phyloP scores from a whole-genome alignment of 2,329 filamentous ascomycete genomes.

The Colletotrichum tabaci region DNA sequence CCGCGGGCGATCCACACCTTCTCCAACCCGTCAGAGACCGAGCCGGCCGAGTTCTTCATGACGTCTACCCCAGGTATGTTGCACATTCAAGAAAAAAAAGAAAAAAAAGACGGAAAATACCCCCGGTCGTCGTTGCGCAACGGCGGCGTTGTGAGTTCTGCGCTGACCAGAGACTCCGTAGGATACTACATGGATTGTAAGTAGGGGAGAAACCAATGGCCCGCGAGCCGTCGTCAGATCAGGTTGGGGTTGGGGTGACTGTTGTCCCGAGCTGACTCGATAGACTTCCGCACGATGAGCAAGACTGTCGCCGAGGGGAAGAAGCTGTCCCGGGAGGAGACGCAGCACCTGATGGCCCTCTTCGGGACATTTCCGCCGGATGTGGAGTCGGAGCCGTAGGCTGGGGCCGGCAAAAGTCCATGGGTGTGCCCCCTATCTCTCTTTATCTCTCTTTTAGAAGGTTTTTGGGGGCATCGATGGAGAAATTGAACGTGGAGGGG shows the following conservation, averaged over 20 bases:
- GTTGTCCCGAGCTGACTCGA: constrained; percentile 26
- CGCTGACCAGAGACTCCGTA: constrained; percentile 28
- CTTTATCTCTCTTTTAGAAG: not conserved
- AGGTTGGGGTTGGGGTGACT: not conserved
- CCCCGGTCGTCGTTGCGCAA: too few species aligned
- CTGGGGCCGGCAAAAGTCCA: too few species aligned
- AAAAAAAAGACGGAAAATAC: too few species aligned
- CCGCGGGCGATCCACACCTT: constrained; percentile 55
- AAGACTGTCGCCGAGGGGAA: constrained; percentile 49
- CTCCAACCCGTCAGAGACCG: constrained; percentile 51
- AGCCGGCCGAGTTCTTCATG: constrained; percentile 55
- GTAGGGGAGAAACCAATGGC: constrained; percentile 23
- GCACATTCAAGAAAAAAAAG: not conserved
- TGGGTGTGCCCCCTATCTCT: not conserved
- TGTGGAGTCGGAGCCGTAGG: constrained; percentile 52
- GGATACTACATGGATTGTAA: constrained; percentile 56
- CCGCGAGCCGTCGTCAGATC: not conserved
- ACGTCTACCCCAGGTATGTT: constrained; percentile 52
- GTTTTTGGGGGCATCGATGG: not conserved
- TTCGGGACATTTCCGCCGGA: constrained; percentile 55
- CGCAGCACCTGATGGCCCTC: constrained; percentile 53
- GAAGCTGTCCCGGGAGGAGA: constrained; percentile 47
- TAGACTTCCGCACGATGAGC: constrained; percentile 54
- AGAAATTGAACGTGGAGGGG: not conserved
- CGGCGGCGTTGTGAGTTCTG: too few species aligned